Percentiles rank a stretch among this genome's conserved stretches.
phyloP scores from a whole-genome alignment of 176 grass and related monocot species.

The Carex kokanica region DNA sequence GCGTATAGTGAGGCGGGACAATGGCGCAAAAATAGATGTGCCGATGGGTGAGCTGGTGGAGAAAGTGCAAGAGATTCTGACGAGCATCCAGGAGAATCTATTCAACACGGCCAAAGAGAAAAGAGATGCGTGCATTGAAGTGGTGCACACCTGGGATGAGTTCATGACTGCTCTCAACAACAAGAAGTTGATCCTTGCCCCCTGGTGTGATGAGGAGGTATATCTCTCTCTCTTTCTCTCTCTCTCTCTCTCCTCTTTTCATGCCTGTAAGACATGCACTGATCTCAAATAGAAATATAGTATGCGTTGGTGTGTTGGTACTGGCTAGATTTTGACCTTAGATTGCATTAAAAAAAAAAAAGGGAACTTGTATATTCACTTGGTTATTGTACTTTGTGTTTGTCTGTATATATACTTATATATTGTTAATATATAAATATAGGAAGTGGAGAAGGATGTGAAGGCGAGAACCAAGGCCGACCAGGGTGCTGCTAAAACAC shows the following conservation, averaged over 20 bases:
- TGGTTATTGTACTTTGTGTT: neutral
- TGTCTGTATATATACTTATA: neutral
- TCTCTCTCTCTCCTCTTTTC: too few relatives aligned
- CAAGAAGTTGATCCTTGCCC: slow-evolving; percentile 27
- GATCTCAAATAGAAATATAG: neutral
- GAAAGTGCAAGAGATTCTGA: slow-evolving; percentile 52
- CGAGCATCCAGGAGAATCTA: slow-evolving; percentile 57
- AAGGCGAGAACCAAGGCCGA: slow-evolving; percentile 43
- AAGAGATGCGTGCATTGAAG: slow-evolving; percentile 73
- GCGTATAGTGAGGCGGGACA: slow-evolving; percentile 72
- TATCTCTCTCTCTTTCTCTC: too few relatives aligned
- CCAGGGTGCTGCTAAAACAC: slow-evolving; percentile 36
- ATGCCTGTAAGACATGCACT: neutral
- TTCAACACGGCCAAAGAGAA: slow-evolving; percentile 77
- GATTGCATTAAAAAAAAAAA: neutral
- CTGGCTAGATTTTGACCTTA: neutral
- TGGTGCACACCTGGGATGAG: slow-evolving; percentile 79
- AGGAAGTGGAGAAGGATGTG: slow-evolving; percentile 47
- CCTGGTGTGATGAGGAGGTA: slow-evolving; percentile 29
- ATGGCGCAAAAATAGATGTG: slow-evolving; percentile 71
- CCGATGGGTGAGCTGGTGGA: slow-evolving; percentile 58
- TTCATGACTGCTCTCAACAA: slow-evolving; percentile 24
- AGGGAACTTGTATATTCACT: neutral
- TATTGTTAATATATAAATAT: neutral
- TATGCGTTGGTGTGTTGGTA: neutral